Evolutionary conservation across 306 rosid genomes (phyloP).

Genomic region (Castanea mollissima): DNA sequence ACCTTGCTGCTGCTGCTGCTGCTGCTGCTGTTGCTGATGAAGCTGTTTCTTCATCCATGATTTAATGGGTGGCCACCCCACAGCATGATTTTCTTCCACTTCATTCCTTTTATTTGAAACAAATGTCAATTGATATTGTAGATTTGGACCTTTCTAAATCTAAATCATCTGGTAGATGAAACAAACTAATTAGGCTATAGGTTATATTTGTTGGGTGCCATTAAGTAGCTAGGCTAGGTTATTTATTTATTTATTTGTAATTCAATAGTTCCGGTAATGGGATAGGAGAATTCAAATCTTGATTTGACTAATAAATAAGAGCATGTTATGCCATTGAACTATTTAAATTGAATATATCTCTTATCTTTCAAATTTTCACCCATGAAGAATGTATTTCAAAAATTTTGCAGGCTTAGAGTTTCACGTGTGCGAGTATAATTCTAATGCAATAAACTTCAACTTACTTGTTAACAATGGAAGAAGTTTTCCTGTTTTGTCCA

Average conservation of each 20-base stretch:
- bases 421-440: too few species aligned
- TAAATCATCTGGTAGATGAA: background rate
- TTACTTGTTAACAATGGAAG: slow-evolving; percentile 42
- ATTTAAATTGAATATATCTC: too few species aligned
- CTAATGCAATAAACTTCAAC: slow-evolving; percentile 14
- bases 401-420: too few species aligned
- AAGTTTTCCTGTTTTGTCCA: slow-evolving; percentile 34
- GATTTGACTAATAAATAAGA: too few species aligned
- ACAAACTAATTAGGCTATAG: background rate
- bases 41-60: slow-evolving; percentile 69
- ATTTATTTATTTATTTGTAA: background rate
- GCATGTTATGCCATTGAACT: too few species aligned
- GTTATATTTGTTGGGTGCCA: too few species aligned
- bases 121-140: background rate
- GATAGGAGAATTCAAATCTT: too few species aligned
- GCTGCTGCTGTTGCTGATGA: slow-evolving; percentile 4
- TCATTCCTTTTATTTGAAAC: slow-evolving; percentile 21
- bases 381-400: too few species aligned
- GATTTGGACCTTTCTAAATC: background rate
- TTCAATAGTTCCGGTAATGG: background rate
- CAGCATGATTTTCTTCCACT: slow-evolving; percentile 38
- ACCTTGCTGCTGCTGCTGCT: slow-evolving; percentile 5
- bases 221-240: too few species aligned
- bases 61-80: slow-evolving; percentile 95
- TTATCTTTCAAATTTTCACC: too few species aligned